Evolutionary conservation across 225 moss, liverwort and hornwort genomes (phyloP), one percentile per base, ranked within the genome.

Genomic region (Pseudisothecium myosuroides): DNA sequence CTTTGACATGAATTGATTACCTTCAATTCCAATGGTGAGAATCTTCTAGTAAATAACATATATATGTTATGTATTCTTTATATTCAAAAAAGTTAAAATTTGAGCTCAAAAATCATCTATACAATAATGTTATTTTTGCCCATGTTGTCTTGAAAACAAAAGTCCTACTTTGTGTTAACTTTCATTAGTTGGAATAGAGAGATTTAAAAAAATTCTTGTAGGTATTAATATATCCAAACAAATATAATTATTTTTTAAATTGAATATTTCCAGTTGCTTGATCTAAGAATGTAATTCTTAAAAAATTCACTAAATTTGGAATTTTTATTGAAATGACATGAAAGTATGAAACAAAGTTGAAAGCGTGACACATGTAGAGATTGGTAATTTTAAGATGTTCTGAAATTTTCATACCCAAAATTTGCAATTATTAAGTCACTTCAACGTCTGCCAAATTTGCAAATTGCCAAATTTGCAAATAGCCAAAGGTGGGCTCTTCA

Each of bases 231-330:
- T 24, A 41, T 71, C 8, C 41, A 71, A 41, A 14, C 0, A 71
- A 71, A 41, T 27, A 9, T 41, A 71, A 41, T 9, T 41, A 26
- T 14, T 71, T 39, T 6, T 8, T 1, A 8, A 41, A 41, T 26
- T 5, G 26, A 71, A 26, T 15, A 41, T 41, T 14, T 0, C 0
- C 3, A 6, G 9, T 24, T 14, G 8, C 8, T 0, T 5, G 2
- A 8, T 69, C 37, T 41, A 26, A 39, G 24, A 41, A 41, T 24
- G 14, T 45, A 41, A 8, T 39, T 14, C 26, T 39, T 24, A 8
- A 39, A 14, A 6, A n/a, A 9, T 2, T 41, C 9, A 15, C 56
- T 8, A 41, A 71, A 26, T 41, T 71, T 71, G 26, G 41, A 41
- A 26, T 9, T 15, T 3, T 15, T 43, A 16, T 16, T 16, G 17